phyloP scores from a whole-genome alignment of 768 basidiomycete species.

The Phylloporus rhodoxanthus region DNA sequence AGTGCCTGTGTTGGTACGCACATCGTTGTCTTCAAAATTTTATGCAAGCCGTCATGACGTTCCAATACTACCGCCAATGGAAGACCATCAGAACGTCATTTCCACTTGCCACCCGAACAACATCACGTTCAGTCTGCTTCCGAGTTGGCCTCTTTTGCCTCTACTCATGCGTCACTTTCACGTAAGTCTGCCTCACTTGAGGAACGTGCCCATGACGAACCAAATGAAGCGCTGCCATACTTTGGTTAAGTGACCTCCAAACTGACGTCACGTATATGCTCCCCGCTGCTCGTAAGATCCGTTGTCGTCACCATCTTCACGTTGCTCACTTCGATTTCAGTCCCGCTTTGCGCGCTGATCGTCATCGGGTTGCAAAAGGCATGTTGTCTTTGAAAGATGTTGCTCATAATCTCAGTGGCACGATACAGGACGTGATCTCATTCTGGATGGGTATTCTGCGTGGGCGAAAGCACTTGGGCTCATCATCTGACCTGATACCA shows the following conservation, averaged over 20 bases:
- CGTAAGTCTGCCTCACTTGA: constrained; percentile 28
- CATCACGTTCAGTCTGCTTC: constrained; percentile 34
- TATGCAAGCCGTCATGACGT: constrained; percentile 36
- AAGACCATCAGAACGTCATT: constrained; percentile 34
- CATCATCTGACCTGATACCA: constrained; percentile 14
- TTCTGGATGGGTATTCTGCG: constrained; percentile 26
- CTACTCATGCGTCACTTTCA: constrained; percentile 39
- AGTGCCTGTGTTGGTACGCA: constrained; percentile 1
- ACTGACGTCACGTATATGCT: constrained; percentile 40
- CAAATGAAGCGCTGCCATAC: constrained; percentile 32
- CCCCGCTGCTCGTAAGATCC: constrained; percentile 43
- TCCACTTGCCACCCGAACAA: constrained; percentile 35
- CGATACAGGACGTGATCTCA: constrained; percentile 34
- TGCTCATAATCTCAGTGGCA: neutral
- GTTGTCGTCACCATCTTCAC: neutral
- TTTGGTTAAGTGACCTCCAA: constrained; percentile 30
- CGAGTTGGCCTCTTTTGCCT: constrained; percentile 41
- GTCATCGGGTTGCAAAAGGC: constrained; percentile 49
- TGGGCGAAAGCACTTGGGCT: constrained; percentile 6
- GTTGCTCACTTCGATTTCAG: constrained; percentile 25
- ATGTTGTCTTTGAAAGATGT: neutral
- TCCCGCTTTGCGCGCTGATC: constrained; percentile 44
- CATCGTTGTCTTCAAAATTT: neutral
- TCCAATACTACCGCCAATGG: constrained; percentile 41
- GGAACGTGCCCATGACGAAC: neutral